Evolutionary conservation across 83 land plant genomes (phyloP).

Genomic region (Picea mariana): DNA sequence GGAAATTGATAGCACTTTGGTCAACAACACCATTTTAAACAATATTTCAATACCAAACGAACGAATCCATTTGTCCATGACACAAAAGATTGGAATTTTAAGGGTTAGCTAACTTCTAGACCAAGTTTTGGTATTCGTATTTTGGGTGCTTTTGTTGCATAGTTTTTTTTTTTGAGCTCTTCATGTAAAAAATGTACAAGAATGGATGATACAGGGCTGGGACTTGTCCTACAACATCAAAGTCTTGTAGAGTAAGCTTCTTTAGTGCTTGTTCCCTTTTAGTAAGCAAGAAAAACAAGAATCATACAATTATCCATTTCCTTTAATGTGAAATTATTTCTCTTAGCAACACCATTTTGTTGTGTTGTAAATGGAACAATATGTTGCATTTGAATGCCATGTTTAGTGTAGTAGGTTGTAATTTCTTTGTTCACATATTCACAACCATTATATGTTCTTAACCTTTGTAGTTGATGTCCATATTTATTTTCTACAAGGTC

Average conservation of each 20-base stretch:
- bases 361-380: too few species aligned
- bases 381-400: too few species aligned
- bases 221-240: constrained; percentile 79
- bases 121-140: not conserved
- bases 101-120: not conserved
- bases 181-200: constrained; percentile 44
- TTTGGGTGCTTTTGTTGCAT: not conserved
- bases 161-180: constrained; percentile 4
- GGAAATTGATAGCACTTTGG: not conserved
- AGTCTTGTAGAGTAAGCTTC: constrained; percentile 77
- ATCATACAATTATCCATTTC: too few species aligned
- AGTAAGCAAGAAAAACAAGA: not conserved
- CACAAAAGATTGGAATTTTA: not conserved
- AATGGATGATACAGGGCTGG: constrained; percentile 84
- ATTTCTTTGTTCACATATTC: too few species aligned
- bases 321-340: too few species aligned
- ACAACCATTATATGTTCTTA: too few species aligned
- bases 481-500: too few species aligned
- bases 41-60: not conserved
- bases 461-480: too few species aligned
- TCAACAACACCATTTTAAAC: not conserved
- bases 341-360: too few species aligned
- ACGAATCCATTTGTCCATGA: not conserved
- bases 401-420: too few species aligned
- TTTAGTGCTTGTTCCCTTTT: not conserved